Percentiles rank a stretch among this genome's conserved stretches.
phyloP scores from a whole-genome alignment of 2,329 filamentous ascomycete species.

The Aphanoascus verrucosus region DNA sequence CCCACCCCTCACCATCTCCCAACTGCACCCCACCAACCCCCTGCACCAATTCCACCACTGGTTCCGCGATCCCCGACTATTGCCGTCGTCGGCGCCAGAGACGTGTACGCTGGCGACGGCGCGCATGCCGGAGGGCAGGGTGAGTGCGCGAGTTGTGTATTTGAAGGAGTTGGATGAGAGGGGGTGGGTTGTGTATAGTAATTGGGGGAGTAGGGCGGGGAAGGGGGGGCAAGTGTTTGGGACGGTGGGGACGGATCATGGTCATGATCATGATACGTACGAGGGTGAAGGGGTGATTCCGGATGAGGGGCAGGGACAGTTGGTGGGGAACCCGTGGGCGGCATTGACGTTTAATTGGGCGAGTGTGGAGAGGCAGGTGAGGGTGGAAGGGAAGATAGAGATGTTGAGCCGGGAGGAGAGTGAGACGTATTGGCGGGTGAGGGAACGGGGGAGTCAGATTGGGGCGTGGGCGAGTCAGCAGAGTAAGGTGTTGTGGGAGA shows the following conservation, averaged over 20 bases:
- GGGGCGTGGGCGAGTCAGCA: constrained; percentile 92
- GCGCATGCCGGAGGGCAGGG: constrained; percentile 66
- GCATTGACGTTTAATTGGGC: constrained; percentile 88
- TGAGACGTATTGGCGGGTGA: constrained; percentile 52
- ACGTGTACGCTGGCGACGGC: constrained; percentile 82
- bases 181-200: constrained; percentile 88
- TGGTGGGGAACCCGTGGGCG: constrained; percentile 57
- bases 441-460: constrained; percentile 68
- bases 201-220: constrained; percentile 62
- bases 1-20: constrained; percentile 33
- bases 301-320: constrained; percentile 16
- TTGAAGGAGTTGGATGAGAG: constrained; percentile 78
- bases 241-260: too few species aligned
- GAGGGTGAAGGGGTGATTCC: constrained; percentile 11
- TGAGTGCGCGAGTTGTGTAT: constrained; percentile 80
- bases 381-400: constrained; percentile 69
- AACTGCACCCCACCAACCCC: constrained; percentile 43
- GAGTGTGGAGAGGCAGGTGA: constrained; percentile 73
- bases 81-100: constrained; percentile 64
- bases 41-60: constrained; percentile 79
- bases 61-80: constrained; percentile 63
- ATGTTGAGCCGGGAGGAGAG: constrained; percentile 61
- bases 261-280: constrained; percentile 13
- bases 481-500: constrained; percentile 57
- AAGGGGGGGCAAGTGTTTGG: constrained; percentile 36